These are phyloP conservation scores for Euphrasia confusa DNA, from an alignment of 257 asterid species.

Conservation along the genomic window DNA sequence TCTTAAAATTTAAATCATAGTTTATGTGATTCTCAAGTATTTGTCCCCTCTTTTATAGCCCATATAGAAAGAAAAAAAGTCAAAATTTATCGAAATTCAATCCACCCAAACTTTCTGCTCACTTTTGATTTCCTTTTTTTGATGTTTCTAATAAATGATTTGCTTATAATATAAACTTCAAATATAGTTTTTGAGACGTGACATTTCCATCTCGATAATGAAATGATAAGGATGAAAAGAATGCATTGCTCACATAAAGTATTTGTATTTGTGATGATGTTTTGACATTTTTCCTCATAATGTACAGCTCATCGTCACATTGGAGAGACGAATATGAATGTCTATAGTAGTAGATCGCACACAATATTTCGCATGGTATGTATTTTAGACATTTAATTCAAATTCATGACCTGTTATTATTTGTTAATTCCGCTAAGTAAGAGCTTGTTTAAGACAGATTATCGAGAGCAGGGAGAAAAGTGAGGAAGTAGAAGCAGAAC, in stretches of 20 bases:
- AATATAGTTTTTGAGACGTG: not conserved
- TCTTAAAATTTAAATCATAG: constrained; percentile 5
- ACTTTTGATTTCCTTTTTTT: not conserved
- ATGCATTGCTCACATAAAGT: constrained; percentile 10
- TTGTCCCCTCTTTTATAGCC: not conserved
- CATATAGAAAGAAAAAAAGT: constrained; percentile 9
- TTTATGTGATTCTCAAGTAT: constrained; percentile 10
- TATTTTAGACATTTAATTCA: constrained; percentile 15
- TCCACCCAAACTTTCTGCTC: not conserved
- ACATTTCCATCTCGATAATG: not conserved
- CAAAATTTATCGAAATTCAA: constrained; percentile 18
- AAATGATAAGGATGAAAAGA: constrained; percentile 9
- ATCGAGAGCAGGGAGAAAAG: constrained; percentile 90
- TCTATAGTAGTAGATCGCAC: constrained; percentile 92
- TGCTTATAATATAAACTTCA: not conserved
- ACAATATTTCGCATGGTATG: constrained; percentile 97
- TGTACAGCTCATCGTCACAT: constrained; percentile 89
- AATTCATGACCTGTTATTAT: constrained; percentile 3
- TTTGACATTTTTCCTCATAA: constrained; percentile 13
- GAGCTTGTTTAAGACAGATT: constrained; percentile 41
- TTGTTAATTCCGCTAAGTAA: constrained; percentile 21
- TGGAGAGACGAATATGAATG: constrained; percentile 97
- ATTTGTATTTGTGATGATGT: constrained; percentile 9
- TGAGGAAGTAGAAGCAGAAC: constrained; percentile 47
- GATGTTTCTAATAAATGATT: constrained; percentile 3